Evolutionary conservation across 208 protist species (phyloP), one percentile per base, ranked within the genome.

Genomic region (Hexamita inflata): DNA sequence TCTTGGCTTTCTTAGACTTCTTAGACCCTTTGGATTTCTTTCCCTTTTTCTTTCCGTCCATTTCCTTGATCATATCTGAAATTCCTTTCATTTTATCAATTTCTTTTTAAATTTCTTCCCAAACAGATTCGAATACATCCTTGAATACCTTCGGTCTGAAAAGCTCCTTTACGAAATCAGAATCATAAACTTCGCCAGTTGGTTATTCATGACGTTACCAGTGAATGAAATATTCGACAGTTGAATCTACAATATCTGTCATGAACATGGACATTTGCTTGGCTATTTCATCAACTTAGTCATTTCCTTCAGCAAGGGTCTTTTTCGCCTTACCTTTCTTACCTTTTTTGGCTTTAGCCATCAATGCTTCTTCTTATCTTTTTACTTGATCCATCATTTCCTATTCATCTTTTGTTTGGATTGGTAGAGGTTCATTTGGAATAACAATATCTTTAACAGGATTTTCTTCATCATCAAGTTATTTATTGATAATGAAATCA

Each of bases 1-100:
- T n/a, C n/a, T n/a, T n/a, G n/a, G n/a, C n/a, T n/a, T n/a, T n/a
- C 35, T 66, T 30, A n/a, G 38, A 24, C 32, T 7, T 2, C n/a
- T 29, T 29, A 32, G 32, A 26, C 11, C 13, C 32, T 35, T 62
- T 62, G n/a, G 35, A 40, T 32, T 4, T 4, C 64, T 45, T 70
- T 49, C 35, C n/a, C 40, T 38, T 38, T 34, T 70, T 70, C 64
- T 70, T 70, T 57, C 32, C 9, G n/a, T n/a, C 64, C n/a, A 70
- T n/a, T 19, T 70, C 30, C 35, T 13, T 45, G n/a, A 34, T 70
- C 38, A 34, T 34, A 4, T 57, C 64, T 19, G 64, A 7, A n/a
- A 70, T 70, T 2, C 11, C 38, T 15, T 34, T n/a, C 60, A 40
- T 66, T 15, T 66, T 66, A 15, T 66, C 60, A 34, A 70, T 7